Evolutionary conservation across 768 basidiomycete species (phyloP), one percentile per base, ranked within the genome.

Genomic region (Leccinum obscurum): DNA sequence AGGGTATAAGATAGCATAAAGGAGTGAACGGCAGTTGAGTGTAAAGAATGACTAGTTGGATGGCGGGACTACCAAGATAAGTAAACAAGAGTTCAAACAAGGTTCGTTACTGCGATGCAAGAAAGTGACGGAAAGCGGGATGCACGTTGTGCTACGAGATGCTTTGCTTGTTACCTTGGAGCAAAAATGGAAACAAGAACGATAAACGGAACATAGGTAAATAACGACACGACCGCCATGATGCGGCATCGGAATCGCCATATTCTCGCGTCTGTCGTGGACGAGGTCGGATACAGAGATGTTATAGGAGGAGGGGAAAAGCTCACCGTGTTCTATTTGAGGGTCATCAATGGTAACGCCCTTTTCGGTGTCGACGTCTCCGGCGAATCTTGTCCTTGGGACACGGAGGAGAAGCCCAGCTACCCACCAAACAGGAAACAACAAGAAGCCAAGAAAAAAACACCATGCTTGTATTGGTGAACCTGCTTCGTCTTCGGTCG

Each of bases 181-280:
- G 68, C 85, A 69, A 87, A 90, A 64, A 91, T 77, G 63, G 86
- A 86, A 64, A 90, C 77, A 60, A 88, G 83, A 64, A 89, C 77
- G 71, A 92, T 86, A 72, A 92, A 90, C 14, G 90, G 90, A 62
- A 91, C 77, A 72, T 92, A 92, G 22, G 89, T 90, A 71, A 91
- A 69, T 39, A 91, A 64, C 44, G 89, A 89, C 49, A 90, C 71
- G 41, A 71, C 78, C 35, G 84, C 77, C 88, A 90, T 87, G 63
- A 89, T 75, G 49, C 90, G 88, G 77, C 89, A 92, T 54, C 90
- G 85, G 58, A 76, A 77, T 55, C 90, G 84, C 90, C 90, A 92
- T 37, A 83, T 81, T 66, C 78, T 82, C 10, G 89, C 87, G 71
- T 92, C 90, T 92, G 63, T 39, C 44, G 35, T 52, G 60, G 48